Conservation (phyloP, 768 basidiomycete species). For the Amanita thiersii region DNA sequence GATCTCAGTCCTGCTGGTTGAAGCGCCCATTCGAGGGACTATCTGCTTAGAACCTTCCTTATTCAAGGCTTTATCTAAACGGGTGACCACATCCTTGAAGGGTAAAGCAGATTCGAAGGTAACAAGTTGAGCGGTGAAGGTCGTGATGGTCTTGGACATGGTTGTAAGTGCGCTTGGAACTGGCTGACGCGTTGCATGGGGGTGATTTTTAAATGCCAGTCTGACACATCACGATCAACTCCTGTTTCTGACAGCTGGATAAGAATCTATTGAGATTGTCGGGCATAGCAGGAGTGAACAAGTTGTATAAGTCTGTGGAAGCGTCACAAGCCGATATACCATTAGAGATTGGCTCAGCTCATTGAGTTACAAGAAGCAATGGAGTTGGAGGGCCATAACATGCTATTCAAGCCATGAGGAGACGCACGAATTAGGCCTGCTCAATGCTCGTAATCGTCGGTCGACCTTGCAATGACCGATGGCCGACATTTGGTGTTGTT, state of each 20-base stretch:
- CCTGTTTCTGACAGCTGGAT: not conserved
- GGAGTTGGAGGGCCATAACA: no score
- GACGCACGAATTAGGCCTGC: no score
- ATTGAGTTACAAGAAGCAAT: no score
- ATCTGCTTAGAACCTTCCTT: slow-evolving; percentile 24
- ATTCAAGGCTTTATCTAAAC: slow-evolving; percentile 34
- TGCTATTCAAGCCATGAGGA: no score
- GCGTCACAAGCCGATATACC: no score
- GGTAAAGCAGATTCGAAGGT: slow-evolving; percentile 32
- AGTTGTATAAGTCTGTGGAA: no score
- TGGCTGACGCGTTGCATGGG: not conserved
- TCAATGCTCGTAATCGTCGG: no score
- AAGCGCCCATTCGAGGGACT: slow-evolving; percentile 15
- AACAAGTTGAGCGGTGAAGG: slow-evolving; percentile 31
- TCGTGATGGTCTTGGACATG: slow-evolving; percentile 13
- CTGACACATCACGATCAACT: no score
- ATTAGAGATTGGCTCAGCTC: no score
- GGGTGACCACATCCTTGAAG: slow-evolving; percentile 30
- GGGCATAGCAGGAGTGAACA: no score
- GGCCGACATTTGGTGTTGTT: no score
- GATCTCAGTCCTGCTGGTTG: slow-evolving; percentile 28
- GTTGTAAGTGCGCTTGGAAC: not conserved
- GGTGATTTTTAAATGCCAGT: not conserved
- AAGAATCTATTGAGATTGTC: not conserved
- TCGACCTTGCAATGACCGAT: no score